These are phyloP conservation scores for Botrytis tulipae DNA, from an alignment of 2,329 filamentous ascomycete species.

Conservation along the genomic window DNA sequence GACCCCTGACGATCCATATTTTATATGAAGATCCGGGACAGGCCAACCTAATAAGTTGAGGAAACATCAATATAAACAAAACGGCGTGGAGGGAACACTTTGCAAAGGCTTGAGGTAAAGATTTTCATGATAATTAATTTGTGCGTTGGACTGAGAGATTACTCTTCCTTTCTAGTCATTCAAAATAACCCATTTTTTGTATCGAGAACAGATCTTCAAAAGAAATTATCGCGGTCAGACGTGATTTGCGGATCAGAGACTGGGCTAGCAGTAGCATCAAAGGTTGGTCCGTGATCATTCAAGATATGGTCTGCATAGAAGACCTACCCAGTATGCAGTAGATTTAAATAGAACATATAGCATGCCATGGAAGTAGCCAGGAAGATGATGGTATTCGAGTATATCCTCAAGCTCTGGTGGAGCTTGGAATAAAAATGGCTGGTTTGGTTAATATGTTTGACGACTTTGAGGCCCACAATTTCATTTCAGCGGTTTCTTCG, in stretches of 20 bases:
- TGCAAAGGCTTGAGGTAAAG: not conserved
- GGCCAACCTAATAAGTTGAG: not conserved
- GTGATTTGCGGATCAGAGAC: not conserved
- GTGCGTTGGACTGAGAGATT: not conserved
- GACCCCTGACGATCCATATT: not conserved
- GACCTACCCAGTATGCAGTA: not conserved
- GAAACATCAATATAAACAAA: slow-evolving; percentile 8
- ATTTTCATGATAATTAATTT: not conserved
- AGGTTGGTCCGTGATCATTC: not conserved
- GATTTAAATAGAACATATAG: not conserved
- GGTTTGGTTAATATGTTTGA: not conserved
- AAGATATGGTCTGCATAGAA: not conserved
- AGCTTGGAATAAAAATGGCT: not conserved
- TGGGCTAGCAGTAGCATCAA: not conserved
- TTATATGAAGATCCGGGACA: not conserved
- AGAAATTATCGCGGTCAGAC: not conserved
- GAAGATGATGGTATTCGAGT: not conserved
- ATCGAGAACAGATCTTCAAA: not conserved
- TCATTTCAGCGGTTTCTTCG: not conserved
- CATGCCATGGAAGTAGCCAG: not conserved
- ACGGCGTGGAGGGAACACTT: not conserved
- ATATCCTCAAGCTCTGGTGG: not conserved
- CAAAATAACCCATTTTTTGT: not conserved
- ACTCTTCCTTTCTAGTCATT: not conserved
- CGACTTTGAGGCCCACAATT: not conserved